Base-by-base conservation (phyloP, 179 eudicot genomes). In the Beta lomatogona region DNA sequence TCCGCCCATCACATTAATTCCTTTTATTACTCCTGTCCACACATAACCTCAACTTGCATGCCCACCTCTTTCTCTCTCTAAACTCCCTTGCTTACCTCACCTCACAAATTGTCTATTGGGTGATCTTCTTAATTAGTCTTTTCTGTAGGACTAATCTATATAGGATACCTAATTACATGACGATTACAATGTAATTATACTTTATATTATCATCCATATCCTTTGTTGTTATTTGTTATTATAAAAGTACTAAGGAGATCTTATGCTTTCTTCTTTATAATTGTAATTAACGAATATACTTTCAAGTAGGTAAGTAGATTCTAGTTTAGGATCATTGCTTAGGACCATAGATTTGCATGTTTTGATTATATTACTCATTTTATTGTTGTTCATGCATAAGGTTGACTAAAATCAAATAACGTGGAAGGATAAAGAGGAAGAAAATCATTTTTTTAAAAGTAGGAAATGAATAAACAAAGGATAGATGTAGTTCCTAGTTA, bases 291-390 rank as follows among this genome's bases (percentile, higher is more conserved):
- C 21, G 64, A 73, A 73, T 73, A 73, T 73, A 55, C 58, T 71
- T 36, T 48, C 12, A 15, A 66, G 7, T 48, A 48, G 52, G 9
- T 71, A 22, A 10, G 16, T 54, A 22, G 77, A 73, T 52, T 73
- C 77, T 73, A 54, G 48, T 28, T 16, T 73, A 10, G 75, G n/a
- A n/a, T n/a, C n/a, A n/a, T n/a, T n/a, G n/a, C n/a, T 16, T 73
- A 10, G 75, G 6, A 3, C 44, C 45, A 73, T 54, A 73, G 46
- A 73, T 73, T 73, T 73, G 64, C 64, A 28, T n/a, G 18, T 58
- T 58, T 12, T 48, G 52, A 48, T 48, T 48, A 3, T 6, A 48
- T 6, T 48, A 48, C 7, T 48, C 6, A 6, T 48, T 48, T 48
- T 61, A 61, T 8, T n/a, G 66, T 22, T 61, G 31, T 5, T 59